Evolutionary conservation across 2,329 filamentous ascomycete species (phyloP), one percentile per base, ranked within the genome.

Genomic region (Clonostachys solani): DNA sequence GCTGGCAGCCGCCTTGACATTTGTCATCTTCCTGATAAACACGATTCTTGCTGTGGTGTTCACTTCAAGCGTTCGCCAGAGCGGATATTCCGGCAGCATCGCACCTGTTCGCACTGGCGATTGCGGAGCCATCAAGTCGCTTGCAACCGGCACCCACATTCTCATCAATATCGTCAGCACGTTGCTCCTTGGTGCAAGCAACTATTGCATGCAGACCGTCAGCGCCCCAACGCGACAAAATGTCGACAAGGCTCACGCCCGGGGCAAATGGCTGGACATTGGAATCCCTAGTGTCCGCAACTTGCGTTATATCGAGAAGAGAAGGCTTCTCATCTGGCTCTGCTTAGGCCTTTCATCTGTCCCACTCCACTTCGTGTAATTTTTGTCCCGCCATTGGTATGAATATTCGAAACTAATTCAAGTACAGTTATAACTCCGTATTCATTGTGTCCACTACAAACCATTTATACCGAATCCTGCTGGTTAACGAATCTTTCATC

Each of bases 131-230:
- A n/a, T 18, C 36, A 38, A 38, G 36, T 18, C 15, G 15, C 15
- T 38, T 18, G 17, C 15, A n/a, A 38, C 17, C 36, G 15, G 12
- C 36, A 15, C 4, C 15, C 36, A 38, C 3, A 12, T 38, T 18
- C 36, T 38, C 36, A n/a, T 38, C 12, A 38, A 38, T 12, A 38
- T 38, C 36, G 15, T n/a, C 2, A 38, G 59, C 4, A 66, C 63
- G 0, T 46, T 58, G 0, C 46, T 69, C 12, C 45, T 70, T 8
- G 58, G 57, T 1, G 64, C 60, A 1, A 65, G 60, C 9, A 69
- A 68, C 45, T 68, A 64, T 33, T 64, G 60, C 17, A 67, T 66
- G 60, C 67, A 69, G 40, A 52, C 59, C 1, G 55, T 65, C 1
- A 57, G 55, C 0, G 63, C 65, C 1, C 67, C 65, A 0, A 67